phyloP scores from a whole-genome alignment of 1,139 yeast species.

The Groenewaldozyma auringiensis region DNA sequence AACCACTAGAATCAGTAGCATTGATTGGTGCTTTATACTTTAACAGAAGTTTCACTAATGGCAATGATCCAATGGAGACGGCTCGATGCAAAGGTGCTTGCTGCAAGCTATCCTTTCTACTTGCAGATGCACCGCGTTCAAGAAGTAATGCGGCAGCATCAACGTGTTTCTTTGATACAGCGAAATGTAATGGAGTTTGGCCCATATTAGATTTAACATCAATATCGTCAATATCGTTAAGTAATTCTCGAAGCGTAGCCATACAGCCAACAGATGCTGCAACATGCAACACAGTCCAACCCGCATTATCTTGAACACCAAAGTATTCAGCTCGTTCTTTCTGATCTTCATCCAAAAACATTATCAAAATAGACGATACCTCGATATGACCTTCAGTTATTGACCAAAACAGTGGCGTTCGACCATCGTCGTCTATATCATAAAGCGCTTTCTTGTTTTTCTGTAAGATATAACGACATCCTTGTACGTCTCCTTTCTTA shows the following conservation, averaged over 20 bases:
- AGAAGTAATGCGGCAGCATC: slow-evolving; percentile 48
- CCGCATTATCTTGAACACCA: slow-evolving; percentile 65
- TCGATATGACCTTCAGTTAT: slow-evolving; percentile 54
- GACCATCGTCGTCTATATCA: slow-evolving; percentile 57
- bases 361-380: slow-evolving; percentile 29
- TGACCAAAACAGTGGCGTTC: slow-evolving; percentile 91
- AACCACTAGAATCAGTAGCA: slow-evolving; percentile 60
- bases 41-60: slow-evolving; percentile 44
- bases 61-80: slow-evolving; percentile 63
- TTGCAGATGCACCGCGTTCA: slow-evolving; percentile 49
- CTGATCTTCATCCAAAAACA: slow-evolving; percentile 13
- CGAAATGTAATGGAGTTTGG: slow-evolving; percentile 67
- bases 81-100: slow-evolving; percentile 77
- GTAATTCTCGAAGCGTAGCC: slow-evolving; percentile 27
- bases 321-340: slow-evolving; percentile 20
- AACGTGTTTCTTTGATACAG: slow-evolving; percentile 59
- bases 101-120: slow-evolving; percentile 58
- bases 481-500: slow-evolving; percentile 44
- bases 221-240: slow-evolving; percentile 43
- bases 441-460: slow-evolving; percentile 43
- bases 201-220: slow-evolving; percentile 56
- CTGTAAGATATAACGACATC: slow-evolving; percentile 43
- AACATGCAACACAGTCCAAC: slow-evolving; percentile 86
- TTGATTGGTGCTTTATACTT: slow-evolving; percentile 57
- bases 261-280: slow-evolving; percentile 65